Evolutionary conservation across 805 yeast genomes (phyloP), one percentile per base, ranked within the genome.

Genomic region (Kodamaea nitidulidarum): DNA sequence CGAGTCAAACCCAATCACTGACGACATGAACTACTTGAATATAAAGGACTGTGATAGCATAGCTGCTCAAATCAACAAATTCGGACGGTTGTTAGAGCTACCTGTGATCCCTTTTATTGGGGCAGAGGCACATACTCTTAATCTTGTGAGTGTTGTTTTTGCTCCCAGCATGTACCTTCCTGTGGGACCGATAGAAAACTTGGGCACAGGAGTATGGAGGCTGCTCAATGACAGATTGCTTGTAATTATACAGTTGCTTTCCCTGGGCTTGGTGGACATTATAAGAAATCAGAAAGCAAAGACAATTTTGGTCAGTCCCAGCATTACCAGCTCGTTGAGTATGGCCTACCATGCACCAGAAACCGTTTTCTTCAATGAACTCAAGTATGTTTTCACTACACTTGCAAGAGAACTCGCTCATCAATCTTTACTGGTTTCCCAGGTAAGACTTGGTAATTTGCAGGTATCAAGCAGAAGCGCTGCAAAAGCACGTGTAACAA

Each of bases 111-210:
- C 87, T 2, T 77, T 81, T 50, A 66, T 72, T 7, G 80, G 80
- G 5, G 81, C 81, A 0, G 60, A 63, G 11, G 71, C 82, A 9
- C 84, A 78, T 48, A 63, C 56, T 30, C 71, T 83, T 45, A 63
- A 67, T 36, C 68, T 87, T 15, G 72, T 73, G n/a, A 86, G 85
- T 2, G 79, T 84, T 12, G 59, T 88, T 7, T 67, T 85, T 30
- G 64, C 86, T 2, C 95, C 95, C 0, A 84, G 78, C 48, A 69
- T 81, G 41, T 76, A 70, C 50, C 81, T 76, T 58, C 84, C 86
- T 3, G 58, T 77, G 2, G 88, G 88, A 0, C 86, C 87, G 0
- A 63, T 81, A 15, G 87, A 82, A 47, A 66, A 74, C 33, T 60
- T 78, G n/a, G 50, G 73, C 8, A 54, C 68, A 10, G 59, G 63